These are phyloP conservation scores for Teratosphaeria gauchensis DNA, from an alignment of 2,329 filamentous ascomycete species.

Conservation along the genomic window DNA sequence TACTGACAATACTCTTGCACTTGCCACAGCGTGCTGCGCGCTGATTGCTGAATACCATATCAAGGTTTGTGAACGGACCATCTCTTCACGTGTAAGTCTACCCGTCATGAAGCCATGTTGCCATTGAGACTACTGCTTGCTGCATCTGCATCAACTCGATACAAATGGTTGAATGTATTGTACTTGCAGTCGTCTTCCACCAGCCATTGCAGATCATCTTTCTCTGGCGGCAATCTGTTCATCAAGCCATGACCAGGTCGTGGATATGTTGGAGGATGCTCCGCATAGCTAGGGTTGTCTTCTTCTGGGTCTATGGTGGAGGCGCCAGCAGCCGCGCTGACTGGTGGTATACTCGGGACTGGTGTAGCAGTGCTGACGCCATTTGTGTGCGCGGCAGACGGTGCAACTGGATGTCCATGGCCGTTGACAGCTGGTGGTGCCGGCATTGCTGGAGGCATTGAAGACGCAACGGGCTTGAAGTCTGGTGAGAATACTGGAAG, in stretches of 20 bases:
- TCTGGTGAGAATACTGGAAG: slow-evolving; percentile 53
- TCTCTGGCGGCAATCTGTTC: slow-evolving; percentile 43
- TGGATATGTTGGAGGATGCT: slow-evolving; percentile 50
- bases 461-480: slow-evolving; percentile 1
- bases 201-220: slow-evolving; percentile 52
- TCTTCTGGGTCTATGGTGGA: slow-evolving; percentile 21
- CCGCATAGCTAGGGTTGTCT: slow-evolving; percentile 41
- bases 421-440: slow-evolving; percentile 25
- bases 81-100: no score
- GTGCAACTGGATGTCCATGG: slow-evolving; percentile 8
- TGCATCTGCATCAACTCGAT: slow-evolving; percentile 12
- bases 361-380: slow-evolving; percentile 3
- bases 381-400: background rate
- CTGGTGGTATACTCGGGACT: slow-evolving; percentile 16
- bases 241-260: slow-evolving; percentile 52
- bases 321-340: slow-evolving; percentile 26
- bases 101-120: background rate
- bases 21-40: no score
- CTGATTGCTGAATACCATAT: no score
- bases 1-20: no score
- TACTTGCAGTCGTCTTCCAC: slow-evolving; percentile 47
- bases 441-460: slow-evolving; percentile 6
- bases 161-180: slow-evolving; percentile 47
- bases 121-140: background rate
- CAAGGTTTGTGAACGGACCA: no score